Base-by-base conservation (phyloP, 1,139 yeast species). In the Yamadazyma trypodendri region DNA sequence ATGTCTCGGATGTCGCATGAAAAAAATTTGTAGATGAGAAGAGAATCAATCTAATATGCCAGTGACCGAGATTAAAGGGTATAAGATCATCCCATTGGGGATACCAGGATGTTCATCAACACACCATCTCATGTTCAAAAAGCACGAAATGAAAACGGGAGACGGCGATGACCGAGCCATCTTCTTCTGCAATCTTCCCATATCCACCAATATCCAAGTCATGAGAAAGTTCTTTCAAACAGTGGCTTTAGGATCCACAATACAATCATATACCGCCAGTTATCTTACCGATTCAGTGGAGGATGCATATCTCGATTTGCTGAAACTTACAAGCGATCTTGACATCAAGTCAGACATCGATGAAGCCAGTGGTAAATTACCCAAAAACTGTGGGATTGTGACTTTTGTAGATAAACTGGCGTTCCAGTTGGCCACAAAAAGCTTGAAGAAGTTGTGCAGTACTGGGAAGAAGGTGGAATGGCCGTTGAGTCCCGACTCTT, bases 121-220 rank as follows among this genome's bases (percentile, higher is more conserved):
- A 6, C 84, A 77, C 52, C 81, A 75, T 51, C 60, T 82, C 47
- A 83, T 70, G 52, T 65, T 75, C 51, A 83, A 82, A 56, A 84
- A 79, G 52, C 94, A 84, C 55, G 80, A 77, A 41, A 55, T 65
- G 12, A 73, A 68, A 43, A 54, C 65, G n/a, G 70, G 63, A 36
- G 56, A 57, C 17, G 50, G 49, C 9, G 56, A 55, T 24, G 51
- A 50, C 24, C 51, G 82, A 35, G 72, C 84, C 10, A 61, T 90
- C 13, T 90, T 89, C 59, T 58, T 84, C n/a, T 79, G 83, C 42
- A 89, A 89, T 54, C 64, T 88, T 34, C 96, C 97, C 2, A 65
- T 82, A 21, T 72, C 75, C 42, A 71, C 89, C 9, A 69, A 72
- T 25, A 54, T 75, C 12, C 65, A 71, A 24, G 66, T 69, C 20